A percentile compares a stretch with the other conserved stretches of the same genome.
These are phyloP conservation scores for Solanum ossicruentum DNA, from an alignment of 257 asterid species.

Conservation along the genomic window DNA sequence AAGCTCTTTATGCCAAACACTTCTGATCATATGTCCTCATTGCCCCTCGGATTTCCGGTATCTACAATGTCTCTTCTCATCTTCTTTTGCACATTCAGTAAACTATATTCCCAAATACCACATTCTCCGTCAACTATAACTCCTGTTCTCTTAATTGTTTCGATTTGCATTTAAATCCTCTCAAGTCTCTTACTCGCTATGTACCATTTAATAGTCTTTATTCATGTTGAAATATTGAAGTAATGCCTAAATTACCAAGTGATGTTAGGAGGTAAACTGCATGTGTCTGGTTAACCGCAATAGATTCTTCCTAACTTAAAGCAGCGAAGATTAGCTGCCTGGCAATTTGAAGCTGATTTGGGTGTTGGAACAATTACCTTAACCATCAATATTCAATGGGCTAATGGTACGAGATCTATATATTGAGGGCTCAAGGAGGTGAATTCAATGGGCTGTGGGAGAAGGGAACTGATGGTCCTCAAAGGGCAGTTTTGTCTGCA, in stretches of 20 bases:
- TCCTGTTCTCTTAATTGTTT: neutral
- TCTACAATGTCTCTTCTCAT: neutral
- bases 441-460: neutral
- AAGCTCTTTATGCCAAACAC: neutral
- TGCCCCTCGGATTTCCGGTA: neutral
- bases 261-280: neutral
- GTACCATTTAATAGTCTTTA: neutral
- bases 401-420: neutral
- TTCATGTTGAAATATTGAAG: neutral
- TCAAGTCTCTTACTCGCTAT: neutral
- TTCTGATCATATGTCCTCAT: neutral
- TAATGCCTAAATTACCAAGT: neutral
- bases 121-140: neutral
- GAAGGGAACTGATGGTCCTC: neutral
- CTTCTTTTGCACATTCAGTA: neutral
- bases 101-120: neutral
- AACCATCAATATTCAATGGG: neutral
- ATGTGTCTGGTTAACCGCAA: neutral
- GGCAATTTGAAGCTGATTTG: neutral
- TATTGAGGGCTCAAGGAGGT: neutral
- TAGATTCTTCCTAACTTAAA: neutral
- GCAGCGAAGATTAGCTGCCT: neutral
- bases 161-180: neutral
- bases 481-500: neutral
- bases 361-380: neutral